Conservation (phyloP, 352 stramenopile species). For the Phytophthora citrophthora region DNA sequence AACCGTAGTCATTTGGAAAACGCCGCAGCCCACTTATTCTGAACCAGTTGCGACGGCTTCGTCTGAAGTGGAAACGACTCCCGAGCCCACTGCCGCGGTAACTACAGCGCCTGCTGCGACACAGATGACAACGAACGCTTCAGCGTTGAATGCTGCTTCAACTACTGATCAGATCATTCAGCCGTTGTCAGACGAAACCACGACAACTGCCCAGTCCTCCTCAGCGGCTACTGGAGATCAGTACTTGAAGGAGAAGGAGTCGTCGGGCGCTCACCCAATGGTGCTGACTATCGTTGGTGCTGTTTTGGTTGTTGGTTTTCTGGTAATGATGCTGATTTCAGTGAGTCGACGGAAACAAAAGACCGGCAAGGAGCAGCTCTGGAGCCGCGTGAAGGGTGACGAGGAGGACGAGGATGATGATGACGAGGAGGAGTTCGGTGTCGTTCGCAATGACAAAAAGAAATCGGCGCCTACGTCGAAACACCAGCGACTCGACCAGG, state of each 20-base stretch:
- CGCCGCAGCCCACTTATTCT: neutral
- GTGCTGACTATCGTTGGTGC: constrained; percentile 79
- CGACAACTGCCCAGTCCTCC: constrained; percentile 15
- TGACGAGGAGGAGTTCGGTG: constrained; percentile 65
- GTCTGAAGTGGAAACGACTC: constrained; percentile 12
- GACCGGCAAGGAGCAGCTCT: constrained; percentile 59
- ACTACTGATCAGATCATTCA: constrained; percentile 15
- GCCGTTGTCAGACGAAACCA: constrained; percentile 19
- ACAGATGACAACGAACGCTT: constrained; percentile 5
- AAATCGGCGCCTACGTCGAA: constrained; percentile 33
- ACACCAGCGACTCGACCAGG: constrained; percentile 43
- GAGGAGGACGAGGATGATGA: constrained; percentile 74
- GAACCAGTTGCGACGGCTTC: constrained; percentile 10
- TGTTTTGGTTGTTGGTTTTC: constrained; percentile 73
- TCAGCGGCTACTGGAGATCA: constrained; percentile 14
- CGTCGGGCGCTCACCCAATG: constrained; percentile 54
- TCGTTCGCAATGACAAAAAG: constrained; percentile 42
- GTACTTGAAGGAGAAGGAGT: constrained; percentile 30
- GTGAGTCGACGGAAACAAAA: constrained; percentile 67
- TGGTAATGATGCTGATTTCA: constrained; percentile 67
- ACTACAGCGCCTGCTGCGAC: constrained; percentile 12
- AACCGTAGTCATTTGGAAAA: too few species aligned
- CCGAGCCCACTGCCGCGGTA: constrained; percentile 1
- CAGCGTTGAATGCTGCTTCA: constrained; percentile 14
- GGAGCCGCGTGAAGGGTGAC: constrained; percentile 73